Conservation (phyloP, 371 early-diverging fungal species). For the Fennellomyces sp. region DNA sequence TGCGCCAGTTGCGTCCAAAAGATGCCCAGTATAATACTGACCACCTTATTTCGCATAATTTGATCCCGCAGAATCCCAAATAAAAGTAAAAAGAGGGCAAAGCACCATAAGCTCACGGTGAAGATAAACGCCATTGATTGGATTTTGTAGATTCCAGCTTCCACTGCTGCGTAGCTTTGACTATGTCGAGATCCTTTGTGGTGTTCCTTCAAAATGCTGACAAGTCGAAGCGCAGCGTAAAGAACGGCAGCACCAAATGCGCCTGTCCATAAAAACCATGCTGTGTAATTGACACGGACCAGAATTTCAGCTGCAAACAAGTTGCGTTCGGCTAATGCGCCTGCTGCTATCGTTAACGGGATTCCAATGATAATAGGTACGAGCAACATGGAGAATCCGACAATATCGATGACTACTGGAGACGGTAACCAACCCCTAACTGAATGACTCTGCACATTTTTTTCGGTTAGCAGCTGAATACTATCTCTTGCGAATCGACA, state of each 20-base stretch:
- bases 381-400: slow-evolving; percentile 34
- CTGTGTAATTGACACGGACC: background rate
- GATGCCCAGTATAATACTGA: slow-evolving; percentile 1
- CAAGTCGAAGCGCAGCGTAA: slow-evolving; percentile 23
- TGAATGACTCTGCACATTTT: background rate
- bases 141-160: slow-evolving; percentile 32
- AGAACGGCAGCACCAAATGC: slow-evolving; percentile 9
- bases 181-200: slow-evolving; percentile 19
- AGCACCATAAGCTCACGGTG: slow-evolving; percentile 14
- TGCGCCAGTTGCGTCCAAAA: background rate
- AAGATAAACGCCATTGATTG: slow-evolving; percentile 13
- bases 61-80: slow-evolving; percentile 21
- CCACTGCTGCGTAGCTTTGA: slow-evolving; percentile 11
- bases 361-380: slow-evolving; percentile 38
- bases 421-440: slow-evolving; percentile 47
- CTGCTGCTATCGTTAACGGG: slow-evolving; percentile 34
- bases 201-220: slow-evolving; percentile 21
- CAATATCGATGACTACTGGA: slow-evolving; percentile 32
- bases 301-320: slow-evolving; percentile 20
- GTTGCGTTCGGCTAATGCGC: slow-evolving; percentile 34
- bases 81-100: slow-evolving; percentile 13
- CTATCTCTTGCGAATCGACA: background rate
- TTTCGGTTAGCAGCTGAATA: background rate
- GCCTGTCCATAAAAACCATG: background rate
- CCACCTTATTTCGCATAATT: slow-evolving; percentile 18